Base-by-base conservation (phyloP, 2,329 filamentous ascomycete species). In the Gnomoniopsis smithogilvyi region DNA sequence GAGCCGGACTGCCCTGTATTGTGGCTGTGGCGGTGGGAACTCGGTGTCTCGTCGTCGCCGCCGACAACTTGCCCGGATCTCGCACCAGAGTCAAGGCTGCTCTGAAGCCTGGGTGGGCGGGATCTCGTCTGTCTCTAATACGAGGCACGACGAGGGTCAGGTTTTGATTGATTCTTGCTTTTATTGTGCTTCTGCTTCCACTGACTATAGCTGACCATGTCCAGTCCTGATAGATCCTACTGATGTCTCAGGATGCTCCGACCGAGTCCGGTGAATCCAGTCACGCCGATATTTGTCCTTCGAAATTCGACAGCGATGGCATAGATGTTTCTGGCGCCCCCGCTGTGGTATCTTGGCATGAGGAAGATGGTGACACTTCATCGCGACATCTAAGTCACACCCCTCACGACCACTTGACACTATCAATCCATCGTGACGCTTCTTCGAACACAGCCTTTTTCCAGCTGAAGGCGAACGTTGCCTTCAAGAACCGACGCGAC, bases 1-100 rank as follows among this genome's bases (percentile, higher is more conserved):
- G 48, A 47, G 30, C 22, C 45, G n/a, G 38, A 19, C n/a, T 15
- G 21, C 46, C 22, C 26, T 52, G 47, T 34, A 17, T 50, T 19
- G 47, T 51, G 57, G 51, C 52, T 51, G 47, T 47, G 57, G 57
- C 48, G 52, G 57, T 52, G 57, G 57, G 52, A 59, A 56, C 58
- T 49, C 17, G 48, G 15, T 41, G 19, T 47, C 22, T 14, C 33
- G 30, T 53, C 41, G 19, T 45, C 41, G 15, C 21, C 19, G 19
- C 33, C n/a, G n/a, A 48, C 50, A 21, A 21, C 56, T 53, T 58
- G 34, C 24, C 56, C 47, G 47, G 33, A 19, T 59, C 58, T 55
- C 52, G 52, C 48, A 33, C 45, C 47, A 59, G 52, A 56, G 48
- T 59, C 58, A 56, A 47, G 58, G 58, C 58, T 59, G 48, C 52